Percentiles rank a stretch among this genome's conserved stretches.
phyloP scores from a whole-genome alignment of 306 rosid species.

The Quercus ilex region DNA sequence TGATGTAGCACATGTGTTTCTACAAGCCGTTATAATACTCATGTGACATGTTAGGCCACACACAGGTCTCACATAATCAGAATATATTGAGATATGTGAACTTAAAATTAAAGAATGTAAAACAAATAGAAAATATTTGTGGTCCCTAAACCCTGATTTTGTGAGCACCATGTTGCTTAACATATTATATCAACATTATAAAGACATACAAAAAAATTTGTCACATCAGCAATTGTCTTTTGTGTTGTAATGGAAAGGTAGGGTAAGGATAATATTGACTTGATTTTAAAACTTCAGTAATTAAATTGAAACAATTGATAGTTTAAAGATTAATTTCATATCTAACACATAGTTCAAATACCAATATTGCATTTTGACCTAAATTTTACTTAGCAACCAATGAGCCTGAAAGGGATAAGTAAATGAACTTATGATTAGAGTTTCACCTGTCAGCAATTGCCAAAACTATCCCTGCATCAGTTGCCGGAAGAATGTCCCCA shows the following conservation, averaged over 20 bases:
- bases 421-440: constrained; percentile 17
- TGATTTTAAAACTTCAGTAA: not conserved
- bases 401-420: constrained; percentile 6
- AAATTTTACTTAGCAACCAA: not conserved
- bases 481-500: constrained; percentile 78
- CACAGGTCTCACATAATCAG: not conserved
- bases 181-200: not conserved
- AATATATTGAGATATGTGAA: not conserved
- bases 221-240: not conserved
- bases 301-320: not conserved
- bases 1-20: not conserved
- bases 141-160: not conserved
- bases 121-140: not conserved
- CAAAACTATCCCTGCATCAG: constrained; percentile 75
- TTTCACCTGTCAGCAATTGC: constrained; percentile 84
- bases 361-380: too few relatives aligned
- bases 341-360: not conserved
- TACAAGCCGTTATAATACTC: not conserved
- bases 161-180: not conserved
- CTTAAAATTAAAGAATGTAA: not conserved
- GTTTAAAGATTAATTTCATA: not conserved
- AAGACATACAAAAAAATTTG: not conserved
- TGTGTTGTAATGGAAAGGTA: not conserved
- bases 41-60: not conserved
- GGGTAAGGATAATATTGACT: not conserved